Conservation (phyloP, 1,284 basidiomycete species). For the Waitea zeae region DNA sequence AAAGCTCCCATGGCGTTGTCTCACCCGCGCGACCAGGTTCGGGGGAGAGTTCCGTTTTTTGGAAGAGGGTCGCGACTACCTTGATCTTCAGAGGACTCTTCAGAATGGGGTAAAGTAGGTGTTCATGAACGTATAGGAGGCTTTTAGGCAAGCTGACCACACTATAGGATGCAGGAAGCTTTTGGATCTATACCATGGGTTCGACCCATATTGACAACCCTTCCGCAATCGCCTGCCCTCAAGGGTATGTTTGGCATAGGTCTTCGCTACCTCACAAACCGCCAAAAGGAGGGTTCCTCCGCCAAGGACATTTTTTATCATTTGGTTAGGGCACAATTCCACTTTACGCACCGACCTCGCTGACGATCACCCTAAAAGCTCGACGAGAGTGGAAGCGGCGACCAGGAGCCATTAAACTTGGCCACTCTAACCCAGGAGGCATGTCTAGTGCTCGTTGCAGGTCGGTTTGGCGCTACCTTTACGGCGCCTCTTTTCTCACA, state of each 20-base stretch:
- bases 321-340: constrained; percentile 10
- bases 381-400: constrained; percentile 6
- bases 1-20: background rate
- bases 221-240: background rate
- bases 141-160: background rate
- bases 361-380: constrained; percentile 1
- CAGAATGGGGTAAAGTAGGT: no score
- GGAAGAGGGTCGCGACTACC: no score
- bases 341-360: background rate
- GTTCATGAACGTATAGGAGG: no score
- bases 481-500: background rate
- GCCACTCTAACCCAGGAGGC: constrained; percentile 4
- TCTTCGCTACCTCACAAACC: background rate
- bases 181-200: background rate
- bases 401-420: constrained; percentile 1
- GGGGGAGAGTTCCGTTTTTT: no score
- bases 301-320: constrained; percentile 14
- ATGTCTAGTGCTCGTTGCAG: constrained; percentile 9
- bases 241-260: background rate
- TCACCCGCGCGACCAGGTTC: no score
- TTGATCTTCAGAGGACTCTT: no score
- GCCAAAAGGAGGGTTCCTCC: constrained; percentile 7
- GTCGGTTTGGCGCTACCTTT: constrained; percentile 5
- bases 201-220: background rate
- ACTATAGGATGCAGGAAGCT: background rate